Base-by-base conservation (phyloP, 139 green algal species). In the Auxenochlorella pyrenoidosa region DNA sequence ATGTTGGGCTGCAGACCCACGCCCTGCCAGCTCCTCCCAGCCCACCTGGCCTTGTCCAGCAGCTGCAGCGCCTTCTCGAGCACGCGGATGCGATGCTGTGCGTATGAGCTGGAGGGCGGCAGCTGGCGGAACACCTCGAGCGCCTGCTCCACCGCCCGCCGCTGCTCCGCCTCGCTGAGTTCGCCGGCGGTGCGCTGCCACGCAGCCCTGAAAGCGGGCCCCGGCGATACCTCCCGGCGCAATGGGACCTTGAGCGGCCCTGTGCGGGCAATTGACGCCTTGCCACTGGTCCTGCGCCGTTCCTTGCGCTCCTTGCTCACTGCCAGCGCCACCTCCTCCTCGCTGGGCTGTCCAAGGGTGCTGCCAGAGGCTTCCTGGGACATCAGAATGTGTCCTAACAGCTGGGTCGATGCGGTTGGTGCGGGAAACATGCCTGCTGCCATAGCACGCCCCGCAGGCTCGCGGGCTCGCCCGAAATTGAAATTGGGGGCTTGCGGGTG, bases 61-160 rank as follows among this genome's bases (percentile, higher is more conserved):
- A 92, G 83, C 26, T 79, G n/a, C 85, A 87, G 63, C 41, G 76
- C 86, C 34, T 89, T 87, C 10, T 86, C 73, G 68, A 92, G 78
- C 32, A 90, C 78, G 10, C 72, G 54, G 13, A 90, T 63, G 51
- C 82, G 86, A 54, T 92, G 89, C 54, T 85, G 73, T 19, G 89
- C 89, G 78, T 90, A 92, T 6, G 26, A 41, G 21, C 47, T 83
- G 28, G 36, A 40, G 34, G 66, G 54, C 3, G 89, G 89, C 51
- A 90, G 73, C 28, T 26, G 32, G 12, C n/a, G 30, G 26, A 84
- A 77, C 28, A 66, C 32, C 13, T 89, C 86, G 30, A 92, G 54
- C 22, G 76, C 78, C 34, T 72, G 73, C 34, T 82, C 34, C 13
- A 88, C 79, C 34, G 83, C 85, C 30, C 81, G 60, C 3, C 84